A percentile compares a stretch with the other conserved stretches of the same genome.
phyloP scores from a whole-genome alignment of 2,329 filamentous ascomycete genomes.

The Rhynchosporium agropyri region DNA sequence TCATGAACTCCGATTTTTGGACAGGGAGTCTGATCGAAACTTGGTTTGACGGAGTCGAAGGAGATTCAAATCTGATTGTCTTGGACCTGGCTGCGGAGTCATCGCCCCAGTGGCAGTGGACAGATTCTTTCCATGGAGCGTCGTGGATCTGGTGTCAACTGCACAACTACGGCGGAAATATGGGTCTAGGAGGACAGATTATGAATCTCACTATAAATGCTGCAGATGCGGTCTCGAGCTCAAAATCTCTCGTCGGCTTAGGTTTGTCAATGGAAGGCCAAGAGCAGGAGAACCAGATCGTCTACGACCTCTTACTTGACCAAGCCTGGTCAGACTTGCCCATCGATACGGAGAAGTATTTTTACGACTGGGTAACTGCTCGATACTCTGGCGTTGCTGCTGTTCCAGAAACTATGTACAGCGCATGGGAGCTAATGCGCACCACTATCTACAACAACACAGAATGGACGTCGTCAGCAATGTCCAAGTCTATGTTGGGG shows the following conservation, averaged over 20 bases:
- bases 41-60: conserved; percentile 50
- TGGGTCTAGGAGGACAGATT: conserved; percentile 54
- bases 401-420: conserved; percentile 44
- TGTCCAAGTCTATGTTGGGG: conserved; percentile 51
- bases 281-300: conserved; percentile 53
- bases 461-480: conserved; percentile 44
- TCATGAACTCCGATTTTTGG: conserved; percentile 50
- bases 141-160: conserved; percentile 58
- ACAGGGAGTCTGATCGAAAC: conserved; percentile 50
- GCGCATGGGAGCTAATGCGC: conserved; percentile 51
- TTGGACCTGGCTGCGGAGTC: conserved; percentile 55
- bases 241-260: conserved; percentile 50
- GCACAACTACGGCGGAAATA: conserved; percentile 53
- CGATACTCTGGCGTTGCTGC: conserved; percentile 45
- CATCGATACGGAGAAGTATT: conserved; percentile 50
- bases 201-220: conserved; percentile 52
- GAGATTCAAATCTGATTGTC: conserved; percentile 51
- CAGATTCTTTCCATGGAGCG: conserved; percentile 53
- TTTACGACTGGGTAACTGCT: conserved; percentile 48
- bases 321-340: conserved; percentile 52
- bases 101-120: conserved; percentile 53
- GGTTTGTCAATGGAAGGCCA: conserved; percentile 54
- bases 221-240: conserved; percentile 48
- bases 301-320: conserved; percentile 54
- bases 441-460: conserved; percentile 53